Base-by-base conservation (phyloP, 108 stramenopile genomes). In the Discostella pseudostelligera region DNA sequence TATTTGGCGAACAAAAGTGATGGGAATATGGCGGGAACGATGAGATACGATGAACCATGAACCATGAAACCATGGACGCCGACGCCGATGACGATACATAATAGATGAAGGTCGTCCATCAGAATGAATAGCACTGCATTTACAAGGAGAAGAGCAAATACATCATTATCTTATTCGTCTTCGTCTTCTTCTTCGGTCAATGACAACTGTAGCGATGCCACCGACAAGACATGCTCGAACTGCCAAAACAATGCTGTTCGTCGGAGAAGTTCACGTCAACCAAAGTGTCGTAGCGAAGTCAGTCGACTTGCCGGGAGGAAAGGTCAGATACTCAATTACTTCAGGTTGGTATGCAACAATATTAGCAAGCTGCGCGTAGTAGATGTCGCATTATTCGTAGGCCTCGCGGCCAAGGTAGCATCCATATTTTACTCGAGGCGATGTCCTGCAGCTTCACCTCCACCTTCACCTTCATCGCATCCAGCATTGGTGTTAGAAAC, bases 401-500 rank as follows among this genome's bases (percentile, higher is more conserved):
- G 56, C 20, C 12, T 39, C 17, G 3, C 35, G 44, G 54, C 44
- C 32, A 67, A 67, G 45, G 3, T 67, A 13, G 17, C 47, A 4
- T 67, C 67, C 20, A 12, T 67, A 13, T 13, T 58, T 20, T 57
- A 58, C 44, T 67, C 56, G 46, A 36, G 53, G 53, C 40, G 36
- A 17, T 24, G 17, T 26, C 26, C 40, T 17, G 25, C 19, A 5
- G 6, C 16, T n/a, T n/a, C n/a, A n/a, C n/a, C n/a, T n/a, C n/a
- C n/a, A n/a, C n/a, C n/a, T n/a, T n/a, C n/a, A 45, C 1, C 24
- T 47, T 29, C 40, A 22, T 42, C 57, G 19, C 57, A 6, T n/a
- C 29, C 8, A n/a, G 14, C 19, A 25, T 1, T 50, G 11, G 24
- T 8, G 1, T 25, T 12, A 20, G 21, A 50, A 25, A 25, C 21